Base-by-base conservation (phyloP, 352 stramenopile species). In the Globisporangium echinulatum region DNA sequence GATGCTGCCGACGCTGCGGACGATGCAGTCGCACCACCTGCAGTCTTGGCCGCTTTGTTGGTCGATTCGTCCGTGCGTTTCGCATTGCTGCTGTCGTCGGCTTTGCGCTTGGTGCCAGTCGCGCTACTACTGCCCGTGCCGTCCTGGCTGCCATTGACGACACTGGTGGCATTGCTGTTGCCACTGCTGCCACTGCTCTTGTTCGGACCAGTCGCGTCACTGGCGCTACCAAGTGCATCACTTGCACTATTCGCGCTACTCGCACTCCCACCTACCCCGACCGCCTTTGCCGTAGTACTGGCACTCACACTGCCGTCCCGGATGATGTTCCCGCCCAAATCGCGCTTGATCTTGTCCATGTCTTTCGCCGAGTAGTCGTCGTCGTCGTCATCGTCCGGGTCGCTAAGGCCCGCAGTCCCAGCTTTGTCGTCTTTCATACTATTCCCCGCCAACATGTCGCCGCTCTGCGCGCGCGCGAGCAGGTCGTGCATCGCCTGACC, bases 401-500 rank as follows among this genome's bases (percentile, higher is more conserved):
- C 75, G 48, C 76, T 44, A 7, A 13, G 7, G 7, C 40, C 40
- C 7, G 7, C 40, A 13, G 7, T 13, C 7, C 40, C 11, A 13
- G 7, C 40, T 44, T 44, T 44, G 11, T 7, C 40, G 40, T 44
- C 11, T 44, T 7, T 13, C 7, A 7, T 44, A 3, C 40, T 44
- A 7, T 13, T 13, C 7, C 11, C 40, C 7, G 40, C 40, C 11
- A 13, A 53, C 67, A 92, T 90, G 51, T 92, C 81, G 33, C 80
- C 80, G 53, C 73, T 90, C 63, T 90, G 81, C 6, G 79, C 83
- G 38, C 79, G 77, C 67, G 90, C 88, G 49, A 92, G 73, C 67
- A 92, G 62, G 53, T 90, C 81, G 47, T 92, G 90, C 83, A 92
- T 92, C 15, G 79, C 83, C 54, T 92, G 83, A 0, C 83, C 83